Evolutionary conservation across 2,329 filamentous ascomycete species (phyloP), one percentile per base, ranked within the genome.

Genomic region (Didymella pomorum): DNA sequence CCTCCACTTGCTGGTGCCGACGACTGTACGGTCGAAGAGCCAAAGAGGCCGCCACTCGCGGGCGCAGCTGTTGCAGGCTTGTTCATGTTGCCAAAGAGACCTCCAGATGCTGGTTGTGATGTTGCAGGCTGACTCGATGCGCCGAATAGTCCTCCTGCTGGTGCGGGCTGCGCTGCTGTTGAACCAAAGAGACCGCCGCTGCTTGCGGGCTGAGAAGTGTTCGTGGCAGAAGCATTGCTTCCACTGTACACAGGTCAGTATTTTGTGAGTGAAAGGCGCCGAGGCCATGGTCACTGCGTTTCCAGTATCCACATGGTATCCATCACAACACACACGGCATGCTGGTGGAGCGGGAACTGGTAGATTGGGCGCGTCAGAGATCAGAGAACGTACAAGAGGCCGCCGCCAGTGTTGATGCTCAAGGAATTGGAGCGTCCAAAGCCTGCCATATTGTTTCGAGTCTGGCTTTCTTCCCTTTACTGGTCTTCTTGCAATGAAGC

Each of bases 371-470:
- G 8, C 16, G 41, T 4, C 6, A 11, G 16, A 16, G 12, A 18
- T 10, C 7, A 25, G 12, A 25, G 58, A 26, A 76, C 80, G 74
- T 74, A 82, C 81, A 82, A 82, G 44, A 81, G 73, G 51, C 79
- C 78, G 70, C 81, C 70, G 61, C 79, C 79, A 20, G 84, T 86
- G 67, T 86, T 86, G 67, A 86, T 80, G 58, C 80, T 83, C 69
- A 86, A 75, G 56, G 79, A 80, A 67, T 82, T 81, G 23, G 79
- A 81, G 45, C 80, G 76, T 43, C 79, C 80, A 64, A 82, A 79
- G 42, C 79, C 79, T 68, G 80, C 67, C 74, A 78, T 78, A 4
- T 35, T 56, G 51, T 41, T 25, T 21, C 31, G 29, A 29, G 20
- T 42, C 39, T 35, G 21, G 11, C 25, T 29, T 39, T 21, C 39